Base-by-base conservation (phyloP, 345 rosid species). In the Erucastrum elatum region DNA sequence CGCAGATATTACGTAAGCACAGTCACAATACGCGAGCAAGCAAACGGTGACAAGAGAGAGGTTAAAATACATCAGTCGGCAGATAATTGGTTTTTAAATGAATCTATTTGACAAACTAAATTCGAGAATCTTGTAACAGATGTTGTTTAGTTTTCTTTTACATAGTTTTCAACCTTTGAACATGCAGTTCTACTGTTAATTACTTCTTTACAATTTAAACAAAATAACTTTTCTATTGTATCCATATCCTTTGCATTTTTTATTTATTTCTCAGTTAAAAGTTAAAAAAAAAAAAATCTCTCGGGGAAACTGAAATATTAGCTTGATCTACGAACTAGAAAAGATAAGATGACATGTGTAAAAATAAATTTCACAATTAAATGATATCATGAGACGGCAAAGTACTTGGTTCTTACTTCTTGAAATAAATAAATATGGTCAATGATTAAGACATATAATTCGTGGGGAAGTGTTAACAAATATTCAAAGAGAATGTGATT, bases 391-490 rank as follows among this genome's bases (percentile, higher is more conserved):
- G 27, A 64, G 76, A 44, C 79, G 79, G 74, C 79, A 59, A 58
- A 71, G 59, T 77, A 12, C 46, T 53, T 77, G 81, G 65, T 77
- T 70, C 71, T 29, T 27, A 56, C 66, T 77, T 71, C 37, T 65
- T 30, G n/a, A 55, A 71, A 78, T 72, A 66, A 66, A 59, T 25
- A 59, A 59, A 46, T 59, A 25, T 21, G 74, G 77, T 79, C 77
- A 79, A 72, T 78, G 82, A 72, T 73, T 29, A 72, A 49, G 82
- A 79, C 82, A 79, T 79, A 74, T 79, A 79, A 72, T 72, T 78
- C 77, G 82, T 78, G 82, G 77, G 76, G 74, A 72, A 72, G 73
- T 72, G 77, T 77, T 72, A 66, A 78, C 68, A 78, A 78, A 72
- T 41, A 71, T 78, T 78, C 81, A 78, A 78, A 76, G 67, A 72